phyloP scores from a whole-genome alignment of 2,329 filamentous ascomycete species.

The Ascochyta pisi region DNA sequence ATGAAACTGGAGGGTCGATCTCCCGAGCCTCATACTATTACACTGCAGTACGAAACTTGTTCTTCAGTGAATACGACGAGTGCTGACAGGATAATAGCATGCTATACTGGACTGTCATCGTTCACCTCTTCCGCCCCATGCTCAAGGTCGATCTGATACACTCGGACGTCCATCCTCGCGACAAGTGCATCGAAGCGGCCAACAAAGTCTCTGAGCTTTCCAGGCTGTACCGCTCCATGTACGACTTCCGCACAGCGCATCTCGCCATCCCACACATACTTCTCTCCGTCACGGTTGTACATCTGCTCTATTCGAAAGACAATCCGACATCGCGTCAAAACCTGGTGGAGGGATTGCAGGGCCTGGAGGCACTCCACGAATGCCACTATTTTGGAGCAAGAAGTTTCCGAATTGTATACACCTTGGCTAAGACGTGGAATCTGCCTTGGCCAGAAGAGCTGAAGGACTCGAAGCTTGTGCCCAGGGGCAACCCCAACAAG shows the following conservation, averaged over 20 bases:
- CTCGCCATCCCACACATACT: conserved; percentile 51
- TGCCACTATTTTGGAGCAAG: conserved; percentile 55
- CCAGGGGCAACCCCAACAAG: conserved; percentile 21
- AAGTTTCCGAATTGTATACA: conserved; percentile 52
- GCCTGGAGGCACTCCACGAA: conserved; percentile 51
- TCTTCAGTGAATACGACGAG: not conserved
- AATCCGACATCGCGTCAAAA: conserved; percentile 46
- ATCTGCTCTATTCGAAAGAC: conserved; percentile 53
- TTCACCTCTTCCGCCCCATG: conserved; percentile 76
- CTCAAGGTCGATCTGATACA: conserved; percentile 67
- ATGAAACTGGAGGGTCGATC: conserved; percentile 57
- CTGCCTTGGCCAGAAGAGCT: conserved; percentile 51
- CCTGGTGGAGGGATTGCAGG: conserved; percentile 52
- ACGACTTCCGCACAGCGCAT: conserved; percentile 51
- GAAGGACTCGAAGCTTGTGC: conserved; percentile 34
- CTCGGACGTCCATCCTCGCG: conserved; percentile 67
- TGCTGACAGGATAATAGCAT: conserved; percentile 51
- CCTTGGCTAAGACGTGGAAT: conserved; percentile 53
- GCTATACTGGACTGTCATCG: conserved; percentile 74
- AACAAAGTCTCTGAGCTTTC: conserved; percentile 54
- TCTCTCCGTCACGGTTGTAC: conserved; percentile 53
- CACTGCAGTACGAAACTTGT: conserved; percentile 70
- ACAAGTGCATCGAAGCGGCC: conserved; percentile 65
- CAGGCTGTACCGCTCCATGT: conserved; percentile 53
- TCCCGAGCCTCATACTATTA: conserved; percentile 75